Percentiles rank a stretch among this genome's conserved stretches.
phyloP scores from a whole-genome alignment of 1,139 yeast genomes.

The Pneumocystis murina region DNA sequence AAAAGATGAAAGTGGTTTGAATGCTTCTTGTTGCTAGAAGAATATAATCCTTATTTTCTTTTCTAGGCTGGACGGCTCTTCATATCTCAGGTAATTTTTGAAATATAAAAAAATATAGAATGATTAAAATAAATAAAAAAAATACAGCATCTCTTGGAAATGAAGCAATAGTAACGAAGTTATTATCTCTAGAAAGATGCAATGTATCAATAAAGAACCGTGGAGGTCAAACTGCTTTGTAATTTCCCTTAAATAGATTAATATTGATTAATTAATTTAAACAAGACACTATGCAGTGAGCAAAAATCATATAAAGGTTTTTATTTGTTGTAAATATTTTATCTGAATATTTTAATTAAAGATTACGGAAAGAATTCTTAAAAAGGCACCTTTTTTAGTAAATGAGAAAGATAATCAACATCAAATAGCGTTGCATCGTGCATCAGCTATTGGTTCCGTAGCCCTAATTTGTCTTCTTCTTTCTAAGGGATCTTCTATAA shows the following conservation, averaged over 20 bases:
- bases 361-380: conserved; percentile 14
- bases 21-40: neutral
- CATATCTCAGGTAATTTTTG: conserved; percentile 4
- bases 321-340: conserved; percentile 20
- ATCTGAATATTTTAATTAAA: conserved; percentile 36
- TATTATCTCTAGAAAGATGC: conserved; percentile 31
- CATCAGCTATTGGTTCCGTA: conserved; percentile 61
- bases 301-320: conserved; percentile 37
- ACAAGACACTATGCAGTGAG: conserved; percentile 28
- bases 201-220: conserved; percentile 40
- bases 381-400: conserved; percentile 37
- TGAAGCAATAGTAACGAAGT: conserved; percentile 33
- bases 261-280: neutral
- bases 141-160: conserved; percentile 75
- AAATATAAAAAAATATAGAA: conserved; percentile 3
- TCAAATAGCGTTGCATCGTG: conserved; percentile 63
- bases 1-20: conserved; percentile 42
- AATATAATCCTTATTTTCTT: neutral
- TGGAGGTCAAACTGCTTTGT: conserved; percentile 62
- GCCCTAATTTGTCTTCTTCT: conserved; percentile 38
- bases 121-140: conserved; percentile 61
- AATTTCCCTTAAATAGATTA: conserved; percentile 34
- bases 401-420: conserved; percentile 52
- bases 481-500: conserved; percentile 47
- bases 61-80: neutral